phyloP scores from a whole-genome alignment of 176 grass and related monocot genomes.

The Avena atlantica region DNA sequence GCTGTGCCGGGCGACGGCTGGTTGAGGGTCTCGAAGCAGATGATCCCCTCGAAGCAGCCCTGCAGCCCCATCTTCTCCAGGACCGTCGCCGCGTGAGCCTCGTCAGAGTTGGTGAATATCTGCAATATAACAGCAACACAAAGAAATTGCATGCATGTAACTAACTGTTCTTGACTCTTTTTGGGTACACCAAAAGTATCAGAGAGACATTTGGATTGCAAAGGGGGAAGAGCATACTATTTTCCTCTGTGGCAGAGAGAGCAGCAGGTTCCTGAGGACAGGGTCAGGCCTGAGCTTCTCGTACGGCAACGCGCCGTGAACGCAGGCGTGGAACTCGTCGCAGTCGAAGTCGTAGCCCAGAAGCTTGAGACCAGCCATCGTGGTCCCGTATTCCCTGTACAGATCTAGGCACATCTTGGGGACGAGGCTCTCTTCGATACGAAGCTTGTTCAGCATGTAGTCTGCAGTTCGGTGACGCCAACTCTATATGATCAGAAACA shows the following conservation, averaged over 20 bases:
- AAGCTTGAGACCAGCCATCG: slow-evolving; percentile 91
- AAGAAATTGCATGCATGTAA: too few species aligned
- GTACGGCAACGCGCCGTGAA: slow-evolving; percentile 83
- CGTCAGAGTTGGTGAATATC: slow-evolving; percentile 95
- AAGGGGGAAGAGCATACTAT: slow-evolving; percentile 49
- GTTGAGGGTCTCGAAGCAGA: slow-evolving; percentile 98
- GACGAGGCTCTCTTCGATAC: slow-evolving; percentile 70
- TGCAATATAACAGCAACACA: slow-evolving; percentile 3
- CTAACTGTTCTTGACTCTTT: too few species aligned
- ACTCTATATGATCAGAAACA: not conserved
- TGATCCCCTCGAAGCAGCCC: slow-evolving; percentile 89
- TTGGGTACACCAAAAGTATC: too few species aligned
- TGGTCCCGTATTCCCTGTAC: slow-evolving; percentile 93
- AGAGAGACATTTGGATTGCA: not conserved
- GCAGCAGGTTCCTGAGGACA: slow-evolving; percentile 71
- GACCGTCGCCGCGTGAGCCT: slow-evolving; percentile 64
- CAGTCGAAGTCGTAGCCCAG: slow-evolving; percentile 78
- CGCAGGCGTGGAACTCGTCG: slow-evolving; percentile 81
- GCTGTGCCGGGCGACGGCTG: not conserved
- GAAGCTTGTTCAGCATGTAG: slow-evolving; percentile 78
- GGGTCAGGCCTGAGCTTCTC: slow-evolving; percentile 81
- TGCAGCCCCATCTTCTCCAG: slow-evolving; percentile 79
- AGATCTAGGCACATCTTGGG: slow-evolving; percentile 87
- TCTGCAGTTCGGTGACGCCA: slow-evolving; percentile 51
- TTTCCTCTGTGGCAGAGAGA: slow-evolving; percentile 88